These are phyloP conservation scores for Somion occarium DNA, from an alignment of 1,284 basidiomycete genomes.

Conservation along the genomic window DNA sequence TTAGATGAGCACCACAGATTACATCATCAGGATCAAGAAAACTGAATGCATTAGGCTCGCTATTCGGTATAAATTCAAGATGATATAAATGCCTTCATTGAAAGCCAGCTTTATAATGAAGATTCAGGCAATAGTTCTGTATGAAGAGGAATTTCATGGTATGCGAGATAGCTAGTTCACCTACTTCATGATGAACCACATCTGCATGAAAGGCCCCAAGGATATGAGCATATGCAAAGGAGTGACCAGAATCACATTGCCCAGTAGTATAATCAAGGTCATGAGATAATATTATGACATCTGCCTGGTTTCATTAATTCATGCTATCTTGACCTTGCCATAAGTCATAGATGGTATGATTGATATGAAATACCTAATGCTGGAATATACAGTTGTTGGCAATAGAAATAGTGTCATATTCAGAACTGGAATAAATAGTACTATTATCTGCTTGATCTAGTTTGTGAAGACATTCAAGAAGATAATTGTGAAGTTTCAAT, in stretches of 20 bases:
- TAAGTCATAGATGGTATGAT: slow-evolving; percentile 27
- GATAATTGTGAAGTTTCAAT: neutral
- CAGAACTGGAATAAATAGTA: neutral
- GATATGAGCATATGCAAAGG: slow-evolving; percentile 2
- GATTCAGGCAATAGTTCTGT: slow-evolving; percentile 21
- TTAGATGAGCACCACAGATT: slow-evolving; percentile 27
- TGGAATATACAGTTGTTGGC: slow-evolving; percentile 16
- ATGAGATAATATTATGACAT: slow-evolving; percentile 1
- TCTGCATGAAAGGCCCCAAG: slow-evolving; percentile 1
- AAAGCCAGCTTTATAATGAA: slow-evolving; percentile 10
- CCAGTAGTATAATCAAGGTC: neutral
- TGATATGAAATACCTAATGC: slow-evolving; percentile 18
- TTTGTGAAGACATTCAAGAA: neutral
- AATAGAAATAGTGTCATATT: slow-evolving; percentile 5
- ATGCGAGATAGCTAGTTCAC: neutral
- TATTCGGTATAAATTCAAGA: slow-evolving; percentile 19
- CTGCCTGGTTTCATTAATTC: slow-evolving; percentile 21
- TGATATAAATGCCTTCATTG: slow-evolving; percentile 14
- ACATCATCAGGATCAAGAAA: slow-evolving; percentile 24
- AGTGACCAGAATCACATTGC: neutral
- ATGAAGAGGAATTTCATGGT: slow-evolving; percentile 27
- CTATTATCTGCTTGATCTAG: neutral
- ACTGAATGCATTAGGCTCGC: slow-evolving; percentile 15
- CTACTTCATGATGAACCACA: neutral
- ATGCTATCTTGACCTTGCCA: slow-evolving; percentile 26